Percentiles rank a stretch among this genome's conserved stretches.
phyloP scores from a whole-genome alignment of 2,329 filamentous ascomycete species.

The Cercospora janseana region DNA sequence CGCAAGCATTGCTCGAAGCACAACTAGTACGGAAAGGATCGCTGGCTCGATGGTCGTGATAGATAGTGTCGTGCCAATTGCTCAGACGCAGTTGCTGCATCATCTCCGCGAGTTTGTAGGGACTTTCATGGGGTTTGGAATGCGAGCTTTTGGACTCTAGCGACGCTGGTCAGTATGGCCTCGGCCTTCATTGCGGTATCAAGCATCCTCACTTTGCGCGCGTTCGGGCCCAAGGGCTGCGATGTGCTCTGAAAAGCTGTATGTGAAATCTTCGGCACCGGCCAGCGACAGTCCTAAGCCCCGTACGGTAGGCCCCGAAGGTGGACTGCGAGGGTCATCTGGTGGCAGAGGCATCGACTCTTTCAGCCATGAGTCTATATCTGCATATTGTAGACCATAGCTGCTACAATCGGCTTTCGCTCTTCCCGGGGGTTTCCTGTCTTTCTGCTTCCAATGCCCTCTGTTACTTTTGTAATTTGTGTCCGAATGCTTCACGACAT shows the following conservation, averaged over 20 bases:
- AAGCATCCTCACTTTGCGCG: too few species aligned
- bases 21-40: not conserved
- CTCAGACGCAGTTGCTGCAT: not conserved
- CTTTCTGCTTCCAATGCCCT: not conserved
- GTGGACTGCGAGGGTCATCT: not conserved
- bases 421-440: not conserved
- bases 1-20: not conserved
- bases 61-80: not conserved
- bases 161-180: too few species aligned
- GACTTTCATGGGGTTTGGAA: not conserved
- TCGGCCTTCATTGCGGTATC: too few species aligned
- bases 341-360: constrained; percentile 8
- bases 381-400: constrained; percentile 2
- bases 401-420: not conserved
- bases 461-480: not conserved
- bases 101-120: not conserved
- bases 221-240: not conserved
- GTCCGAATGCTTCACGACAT: not conserved
- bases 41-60: constrained; percentile 3
- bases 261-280: not conserved
- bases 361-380: constrained; percentile 11
- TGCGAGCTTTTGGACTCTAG: not conserved
- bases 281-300: not conserved
- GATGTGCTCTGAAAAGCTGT: not conserved
- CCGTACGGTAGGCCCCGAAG: not conserved